These are phyloP conservation scores for Chalciporus sphaerocephalus DNA, from an alignment of 768 basidiomycete species.

Conservation along the genomic window DNA sequence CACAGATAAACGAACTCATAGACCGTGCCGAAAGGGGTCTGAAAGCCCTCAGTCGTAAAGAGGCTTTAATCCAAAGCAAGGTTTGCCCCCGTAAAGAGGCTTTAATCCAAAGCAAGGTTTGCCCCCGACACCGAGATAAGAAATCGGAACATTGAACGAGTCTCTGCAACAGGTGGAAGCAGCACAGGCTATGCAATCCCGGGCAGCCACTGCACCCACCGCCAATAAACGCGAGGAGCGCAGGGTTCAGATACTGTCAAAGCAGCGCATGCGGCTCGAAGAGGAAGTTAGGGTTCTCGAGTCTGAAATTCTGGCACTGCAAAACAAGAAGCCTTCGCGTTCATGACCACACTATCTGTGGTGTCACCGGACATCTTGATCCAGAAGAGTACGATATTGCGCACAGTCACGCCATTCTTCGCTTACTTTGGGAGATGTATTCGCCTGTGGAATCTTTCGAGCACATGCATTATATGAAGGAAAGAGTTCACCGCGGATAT, in stretches of 20 bases:
- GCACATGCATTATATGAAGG: no score
- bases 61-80: constrained; percentile 58
- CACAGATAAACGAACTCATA: constrained; percentile 71
- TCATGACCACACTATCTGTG: not conserved
- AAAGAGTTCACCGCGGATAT: no score
- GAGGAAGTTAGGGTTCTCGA: constrained; percentile 57
- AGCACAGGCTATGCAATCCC: constrained; percentile 38
- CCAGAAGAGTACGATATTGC: no score
- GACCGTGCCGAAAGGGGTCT: constrained; percentile 68
- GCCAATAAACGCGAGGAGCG: constrained; percentile 64
- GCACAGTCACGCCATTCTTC: no score
- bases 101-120: constrained; percentile 60
- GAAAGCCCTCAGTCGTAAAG: constrained; percentile 56
- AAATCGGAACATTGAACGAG: not conserved
- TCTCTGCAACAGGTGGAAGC: constrained; percentile 47
- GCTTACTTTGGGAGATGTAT: no score
- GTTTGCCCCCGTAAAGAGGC: constrained; percentile 60
- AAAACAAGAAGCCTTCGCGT: constrained; percentile 14
- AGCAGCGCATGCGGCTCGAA: constrained; percentile 66
- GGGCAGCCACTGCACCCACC: constrained; percentile 45
- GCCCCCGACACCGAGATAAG: not conserved
- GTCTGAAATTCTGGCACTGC: constrained; percentile 53
- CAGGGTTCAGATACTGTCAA: constrained; percentile 57
- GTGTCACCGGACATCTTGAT: not conserved
- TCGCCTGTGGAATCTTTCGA: no score